Evolutionary conservation across 2,329 filamentous ascomycete genomes (phyloP).

Genomic region (Didymella lethalis): DNA sequence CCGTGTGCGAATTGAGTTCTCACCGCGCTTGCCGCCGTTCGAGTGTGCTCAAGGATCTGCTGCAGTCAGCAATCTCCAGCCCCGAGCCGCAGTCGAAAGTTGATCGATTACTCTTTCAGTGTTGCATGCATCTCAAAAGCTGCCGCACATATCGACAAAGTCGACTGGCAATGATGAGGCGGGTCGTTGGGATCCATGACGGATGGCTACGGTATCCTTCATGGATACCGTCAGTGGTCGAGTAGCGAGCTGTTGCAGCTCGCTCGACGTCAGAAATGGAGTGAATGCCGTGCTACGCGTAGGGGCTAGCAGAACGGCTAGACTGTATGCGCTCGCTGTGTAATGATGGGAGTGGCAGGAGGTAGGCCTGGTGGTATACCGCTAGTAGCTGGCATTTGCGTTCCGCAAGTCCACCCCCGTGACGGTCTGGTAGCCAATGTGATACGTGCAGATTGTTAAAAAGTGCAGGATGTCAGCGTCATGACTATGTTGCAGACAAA

Average conservation of each 20-base stretch:
- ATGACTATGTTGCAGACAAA: not conserved
- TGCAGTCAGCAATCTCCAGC: not conserved
- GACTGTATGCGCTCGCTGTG: too few relatives aligned
- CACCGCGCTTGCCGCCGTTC: not conserved
- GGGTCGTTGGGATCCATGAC: not conserved
- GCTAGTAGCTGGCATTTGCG: too few relatives aligned
- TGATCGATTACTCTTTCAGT: not conserved
- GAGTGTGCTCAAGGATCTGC: not conserved
- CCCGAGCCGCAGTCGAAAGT: not conserved
- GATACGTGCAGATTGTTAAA: not conserved
- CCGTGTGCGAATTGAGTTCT: not conserved
- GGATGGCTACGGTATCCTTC: not conserved
- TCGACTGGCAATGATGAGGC: not conserved
- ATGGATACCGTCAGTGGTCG: not conserved
- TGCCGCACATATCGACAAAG: not conserved
- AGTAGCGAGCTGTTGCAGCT: not conserved
- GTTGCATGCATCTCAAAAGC: not conserved
- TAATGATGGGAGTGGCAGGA: too few relatives aligned
- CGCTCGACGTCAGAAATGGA: too few relatives aligned
- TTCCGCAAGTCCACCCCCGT: too few relatives aligned
- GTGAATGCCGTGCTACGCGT: too few relatives aligned
- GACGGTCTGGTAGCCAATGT: not conserved
- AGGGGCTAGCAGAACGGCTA: too few relatives aligned
- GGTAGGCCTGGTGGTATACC: too few relatives aligned
- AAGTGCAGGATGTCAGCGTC: constrained; percentile 7